phyloP scores from a whole-genome alignment of 2,329 filamentous ascomycete genomes.

The Thielaviopsis euricoi region DNA sequence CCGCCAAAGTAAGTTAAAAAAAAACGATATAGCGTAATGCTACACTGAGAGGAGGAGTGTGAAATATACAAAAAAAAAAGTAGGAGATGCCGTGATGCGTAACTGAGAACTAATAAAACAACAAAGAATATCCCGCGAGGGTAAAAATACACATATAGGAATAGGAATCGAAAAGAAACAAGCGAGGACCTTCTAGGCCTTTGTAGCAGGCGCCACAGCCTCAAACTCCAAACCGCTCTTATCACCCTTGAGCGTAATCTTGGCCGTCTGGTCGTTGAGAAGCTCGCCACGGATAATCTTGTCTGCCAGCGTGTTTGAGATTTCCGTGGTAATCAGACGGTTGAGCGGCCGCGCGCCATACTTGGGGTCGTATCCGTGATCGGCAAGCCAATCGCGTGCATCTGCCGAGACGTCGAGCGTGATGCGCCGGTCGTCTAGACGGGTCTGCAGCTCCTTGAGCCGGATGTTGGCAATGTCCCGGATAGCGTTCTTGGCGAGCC shows the following conservation, averaged over 20 bases:
- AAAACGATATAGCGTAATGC: no score
- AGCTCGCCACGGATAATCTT: constrained; percentile 79
- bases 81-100: background rate
- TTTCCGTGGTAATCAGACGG: constrained; percentile 74
- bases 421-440: constrained; percentile 76
- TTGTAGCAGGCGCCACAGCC: background rate
- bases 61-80: constrained; percentile 2
- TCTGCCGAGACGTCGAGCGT: constrained; percentile 51
- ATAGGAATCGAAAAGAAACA: no score
- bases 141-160: no score
- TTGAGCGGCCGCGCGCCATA: constrained; percentile 87
- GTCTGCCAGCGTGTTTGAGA: constrained; percentile 77
- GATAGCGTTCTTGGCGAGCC: constrained; percentile 60
- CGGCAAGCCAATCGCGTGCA: constrained; percentile 74
- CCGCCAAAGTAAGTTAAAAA: no score
- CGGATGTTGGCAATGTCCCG: constrained; percentile 90
- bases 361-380: constrained; percentile 76
- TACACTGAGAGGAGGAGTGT: background rate
- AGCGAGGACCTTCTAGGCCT: background rate
- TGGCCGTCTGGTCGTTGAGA: constrained; percentile 56
- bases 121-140: no score
- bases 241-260: constrained; percentile 45
- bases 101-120: background rate
- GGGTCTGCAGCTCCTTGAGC: constrained; percentile 63
- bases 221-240: constrained; percentile 7